A percentile compares a stretch with the other conserved stretches of the same genome.
Conservation (phyloP, 2,329 filamentous ascomycete genomes). For the Cladosporium sp. region DNA sequence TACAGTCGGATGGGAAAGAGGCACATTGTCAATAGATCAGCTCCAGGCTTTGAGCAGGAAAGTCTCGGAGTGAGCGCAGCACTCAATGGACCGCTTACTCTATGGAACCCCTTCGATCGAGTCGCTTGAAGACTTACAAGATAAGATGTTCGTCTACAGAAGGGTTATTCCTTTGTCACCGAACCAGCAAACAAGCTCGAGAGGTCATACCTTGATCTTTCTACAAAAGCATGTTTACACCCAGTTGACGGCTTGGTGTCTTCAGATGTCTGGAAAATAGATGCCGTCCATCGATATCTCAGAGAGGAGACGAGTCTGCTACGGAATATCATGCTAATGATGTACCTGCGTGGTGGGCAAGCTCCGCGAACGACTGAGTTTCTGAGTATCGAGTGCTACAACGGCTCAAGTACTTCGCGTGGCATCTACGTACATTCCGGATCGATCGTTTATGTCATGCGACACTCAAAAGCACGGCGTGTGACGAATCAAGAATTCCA, state of each 20-base stretch:
- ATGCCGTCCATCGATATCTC: not conserved
- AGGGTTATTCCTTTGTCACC: conserved; percentile 17
- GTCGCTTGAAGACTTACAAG: not conserved
- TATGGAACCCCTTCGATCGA: conserved; percentile 6
- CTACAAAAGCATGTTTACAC: not conserved
- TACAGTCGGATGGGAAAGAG: not conserved
- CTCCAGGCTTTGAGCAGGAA: not conserved
- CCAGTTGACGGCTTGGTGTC: not conserved
- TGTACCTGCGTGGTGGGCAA: conserved; percentile 1
- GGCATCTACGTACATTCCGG: not conserved
- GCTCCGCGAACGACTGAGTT: not conserved
- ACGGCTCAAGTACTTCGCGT: not conserved
- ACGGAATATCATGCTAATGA: not conserved
- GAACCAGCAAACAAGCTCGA: conserved; percentile 15
- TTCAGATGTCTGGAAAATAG: not conserved
- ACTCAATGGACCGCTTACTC: conserved; percentile 5
- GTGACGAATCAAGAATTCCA: conserved; percentile 18
- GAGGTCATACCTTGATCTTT: conserved; percentile 1
- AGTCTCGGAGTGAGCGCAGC: not conserved
- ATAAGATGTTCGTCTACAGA: conserved; percentile 8
- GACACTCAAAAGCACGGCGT: conserved; percentile 2
- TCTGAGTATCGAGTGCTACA: not conserved
- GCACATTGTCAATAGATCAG: conserved; percentile 11
- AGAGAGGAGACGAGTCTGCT: not conserved
- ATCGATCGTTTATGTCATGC: not conserved